Conservation (phyloP, 1,284 basidiomycete genomes). For the Trametes versicolor region DNA sequence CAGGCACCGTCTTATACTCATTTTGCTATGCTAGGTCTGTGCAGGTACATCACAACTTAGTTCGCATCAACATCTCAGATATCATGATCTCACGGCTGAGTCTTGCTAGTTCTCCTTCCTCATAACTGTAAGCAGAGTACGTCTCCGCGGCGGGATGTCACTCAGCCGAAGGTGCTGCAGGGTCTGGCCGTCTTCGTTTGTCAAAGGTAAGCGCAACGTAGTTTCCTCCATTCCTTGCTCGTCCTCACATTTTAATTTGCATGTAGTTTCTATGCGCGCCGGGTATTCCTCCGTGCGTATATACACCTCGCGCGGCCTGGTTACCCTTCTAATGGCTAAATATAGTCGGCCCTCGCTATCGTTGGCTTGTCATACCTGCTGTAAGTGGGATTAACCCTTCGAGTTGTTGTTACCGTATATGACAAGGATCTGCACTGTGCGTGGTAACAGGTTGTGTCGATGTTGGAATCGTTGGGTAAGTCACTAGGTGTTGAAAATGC, state of each 20-base stretch:
- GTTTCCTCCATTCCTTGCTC: too few species aligned
- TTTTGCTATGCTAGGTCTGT: conserved; percentile 1
- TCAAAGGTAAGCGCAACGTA: neutral
- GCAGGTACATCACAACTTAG: neutral
- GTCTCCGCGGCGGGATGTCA: too few species aligned
- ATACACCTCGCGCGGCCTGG: too few species aligned
- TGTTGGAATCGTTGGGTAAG: neutral
- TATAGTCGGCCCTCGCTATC: conserved; percentile 5
- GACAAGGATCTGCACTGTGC: neutral
- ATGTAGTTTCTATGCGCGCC: conserved; percentile 8
- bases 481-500: neutral
- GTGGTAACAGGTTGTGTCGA: neutral
- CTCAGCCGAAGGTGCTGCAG: neutral
- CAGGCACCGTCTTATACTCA: too few species aligned
- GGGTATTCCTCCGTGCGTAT: conserved; percentile 6
- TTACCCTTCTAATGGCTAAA: too few species aligned
- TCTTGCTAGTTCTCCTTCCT: neutral
- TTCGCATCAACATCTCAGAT: neutral
- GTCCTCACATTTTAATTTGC: neutral
- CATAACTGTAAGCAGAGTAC: conserved; percentile 1
- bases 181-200: conserved; percentile 3
- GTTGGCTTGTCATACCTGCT: conserved; percentile 15
- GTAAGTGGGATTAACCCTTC: neutral
- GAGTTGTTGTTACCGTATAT: too few species aligned
- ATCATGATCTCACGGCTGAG: too few species aligned